Percentiles rank a stretch among this genome's conserved stretches.
Conservation (phyloP, 2,329 filamentous ascomycete genomes). For the Aspergillus tamarii region DNA sequence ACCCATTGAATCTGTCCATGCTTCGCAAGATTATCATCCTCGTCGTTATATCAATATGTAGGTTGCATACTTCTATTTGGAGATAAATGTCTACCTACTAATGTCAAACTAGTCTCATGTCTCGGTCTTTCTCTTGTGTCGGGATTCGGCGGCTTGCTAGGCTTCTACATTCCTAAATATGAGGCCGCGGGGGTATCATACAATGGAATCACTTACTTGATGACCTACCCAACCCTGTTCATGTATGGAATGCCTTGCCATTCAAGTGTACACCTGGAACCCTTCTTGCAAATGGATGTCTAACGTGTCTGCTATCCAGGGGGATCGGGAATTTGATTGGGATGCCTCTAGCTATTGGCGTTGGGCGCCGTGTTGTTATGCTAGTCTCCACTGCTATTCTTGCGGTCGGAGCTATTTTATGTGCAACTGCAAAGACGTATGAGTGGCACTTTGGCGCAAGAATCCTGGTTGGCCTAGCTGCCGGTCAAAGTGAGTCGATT, state of each 20-base stretch:
- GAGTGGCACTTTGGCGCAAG: constrained; percentile 44
- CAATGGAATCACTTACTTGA: constrained; percentile 44
- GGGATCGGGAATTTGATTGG: constrained; percentile 36
- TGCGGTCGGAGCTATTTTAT: constrained; percentile 33
- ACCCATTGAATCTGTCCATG: constrained; percentile 33
- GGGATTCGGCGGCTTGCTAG: constrained; percentile 47
- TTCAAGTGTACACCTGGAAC: not conserved
- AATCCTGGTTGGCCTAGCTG: constrained; percentile 44
- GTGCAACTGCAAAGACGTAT: constrained; percentile 31
- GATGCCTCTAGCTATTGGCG: constrained; percentile 41
- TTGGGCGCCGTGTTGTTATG: constrained; percentile 40
- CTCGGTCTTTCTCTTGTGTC: constrained; percentile 45
- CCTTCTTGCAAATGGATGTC: not conserved
- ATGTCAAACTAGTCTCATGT: constrained; percentile 41
- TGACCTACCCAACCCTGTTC: constrained; percentile 38
- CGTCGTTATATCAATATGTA: constrained; percentile 33
- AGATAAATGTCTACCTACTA: not conserved
- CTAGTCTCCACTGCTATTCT: constrained; percentile 34
- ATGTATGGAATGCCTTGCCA: constrained; percentile 18
- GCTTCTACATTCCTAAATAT: constrained; percentile 48
- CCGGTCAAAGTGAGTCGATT: constrained; percentile 49
- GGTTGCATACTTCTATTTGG: not conserved
- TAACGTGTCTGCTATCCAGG: constrained; percentile 21
- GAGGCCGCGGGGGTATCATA: constrained; percentile 39
- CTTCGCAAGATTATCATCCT: constrained; percentile 34